These are phyloP conservation scores for Neocatenulostroma microsporum DNA, from an alignment of 2,329 filamentous ascomycete species.

Conservation along the genomic window DNA sequence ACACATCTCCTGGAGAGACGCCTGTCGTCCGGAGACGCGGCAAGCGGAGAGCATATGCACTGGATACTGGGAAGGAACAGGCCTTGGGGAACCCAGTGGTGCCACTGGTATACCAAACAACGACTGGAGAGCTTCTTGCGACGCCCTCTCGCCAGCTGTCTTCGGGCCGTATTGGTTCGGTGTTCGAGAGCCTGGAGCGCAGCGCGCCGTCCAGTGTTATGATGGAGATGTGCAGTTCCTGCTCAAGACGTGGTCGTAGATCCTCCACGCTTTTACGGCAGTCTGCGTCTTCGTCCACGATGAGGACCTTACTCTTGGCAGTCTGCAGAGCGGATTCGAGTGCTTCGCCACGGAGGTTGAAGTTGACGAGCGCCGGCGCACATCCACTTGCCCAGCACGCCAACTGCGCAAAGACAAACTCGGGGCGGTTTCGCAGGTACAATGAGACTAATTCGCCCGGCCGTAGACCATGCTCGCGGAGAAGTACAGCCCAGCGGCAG, in stretches of 20 bases:
- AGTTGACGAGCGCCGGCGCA: constrained; percentile 31
- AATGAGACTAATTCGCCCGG: constrained; percentile 28
- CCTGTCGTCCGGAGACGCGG: constrained; percentile 31
- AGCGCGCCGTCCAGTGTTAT: constrained; percentile 43
- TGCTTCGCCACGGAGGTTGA: constrained; percentile 28
- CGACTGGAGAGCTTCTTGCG: constrained; percentile 48
- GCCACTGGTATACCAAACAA: constrained; percentile 66
- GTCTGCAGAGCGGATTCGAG: constrained; percentile 32
- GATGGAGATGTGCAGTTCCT: constrained; percentile 52
- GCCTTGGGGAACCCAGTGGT: constrained; percentile 72
- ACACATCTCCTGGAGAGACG: constrained; percentile 48
- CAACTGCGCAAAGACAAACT: constrained; percentile 27
- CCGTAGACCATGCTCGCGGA: constrained; percentile 36
- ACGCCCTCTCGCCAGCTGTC: constrained; percentile 50
- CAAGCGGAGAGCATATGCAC: constrained; percentile 34
- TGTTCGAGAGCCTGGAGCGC: constrained; percentile 42
- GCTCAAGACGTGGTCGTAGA: constrained; percentile 40
- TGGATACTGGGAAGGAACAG: constrained; percentile 51
- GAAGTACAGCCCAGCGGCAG: constrained; percentile 56
- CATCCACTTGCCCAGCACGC: constrained; percentile 27
- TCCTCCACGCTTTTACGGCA: constrained; percentile 52
- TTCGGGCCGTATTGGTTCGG: constrained; percentile 44
- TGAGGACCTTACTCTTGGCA: constrained; percentile 33
- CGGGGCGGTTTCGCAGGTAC: constrained; percentile 30
- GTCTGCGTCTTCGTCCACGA: constrained; percentile 42